Percentiles rank a stretch among this genome's conserved stretches.
phyloP scores from a whole-genome alignment of 768 basidiomycete species.

The Filobasidium wieringae region DNA sequence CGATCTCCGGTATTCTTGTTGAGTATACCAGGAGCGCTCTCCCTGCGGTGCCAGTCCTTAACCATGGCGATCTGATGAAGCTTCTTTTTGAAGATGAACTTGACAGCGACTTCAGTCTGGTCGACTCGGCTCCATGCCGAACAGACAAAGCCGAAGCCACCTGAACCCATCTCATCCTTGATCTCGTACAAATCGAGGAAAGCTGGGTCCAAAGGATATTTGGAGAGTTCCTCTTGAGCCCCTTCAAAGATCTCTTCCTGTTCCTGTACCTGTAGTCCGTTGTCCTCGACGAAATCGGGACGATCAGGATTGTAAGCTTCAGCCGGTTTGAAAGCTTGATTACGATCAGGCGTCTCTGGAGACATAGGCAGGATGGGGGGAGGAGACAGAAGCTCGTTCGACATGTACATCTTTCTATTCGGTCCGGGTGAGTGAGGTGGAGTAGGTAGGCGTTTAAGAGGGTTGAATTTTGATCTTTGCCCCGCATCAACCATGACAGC shows the following conservation, averaged over 20 bases:
- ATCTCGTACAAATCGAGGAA: slow-evolving; percentile 35
- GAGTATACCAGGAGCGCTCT: slow-evolving; percentile 15
- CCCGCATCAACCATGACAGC: background rate
- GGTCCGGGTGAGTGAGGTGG: background rate
- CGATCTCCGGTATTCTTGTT: slow-evolving; percentile 9
- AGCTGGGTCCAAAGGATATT: slow-evolving; percentile 20
- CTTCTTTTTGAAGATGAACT: slow-evolving; percentile 77
- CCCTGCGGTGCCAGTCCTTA: background rate
- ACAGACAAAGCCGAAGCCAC: slow-evolving; percentile 93
- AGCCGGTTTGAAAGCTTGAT: background rate
- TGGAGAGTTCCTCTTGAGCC: slow-evolving; percentile 12
- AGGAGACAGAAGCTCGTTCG: background rate
- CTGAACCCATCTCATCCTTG: slow-evolving; percentile 54
- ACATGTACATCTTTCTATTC: background rate
- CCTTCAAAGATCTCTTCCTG: background rate
- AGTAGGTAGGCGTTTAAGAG: background rate
- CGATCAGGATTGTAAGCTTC: background rate
- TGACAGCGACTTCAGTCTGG: slow-evolving; percentile 71
- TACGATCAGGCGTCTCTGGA: background rate
- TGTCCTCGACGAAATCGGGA: background rate
- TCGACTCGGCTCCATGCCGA: slow-evolving; percentile 56
- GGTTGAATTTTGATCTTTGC: background rate
- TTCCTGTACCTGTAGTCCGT: background rate
- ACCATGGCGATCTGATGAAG: slow-evolving; percentile 40
- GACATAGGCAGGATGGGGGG: background rate